Evolutionary conservation across 106 monocot genomes (phyloP), one percentile per base, ranked within the genome.

Genomic region (Cymbidium sinense): DNA sequence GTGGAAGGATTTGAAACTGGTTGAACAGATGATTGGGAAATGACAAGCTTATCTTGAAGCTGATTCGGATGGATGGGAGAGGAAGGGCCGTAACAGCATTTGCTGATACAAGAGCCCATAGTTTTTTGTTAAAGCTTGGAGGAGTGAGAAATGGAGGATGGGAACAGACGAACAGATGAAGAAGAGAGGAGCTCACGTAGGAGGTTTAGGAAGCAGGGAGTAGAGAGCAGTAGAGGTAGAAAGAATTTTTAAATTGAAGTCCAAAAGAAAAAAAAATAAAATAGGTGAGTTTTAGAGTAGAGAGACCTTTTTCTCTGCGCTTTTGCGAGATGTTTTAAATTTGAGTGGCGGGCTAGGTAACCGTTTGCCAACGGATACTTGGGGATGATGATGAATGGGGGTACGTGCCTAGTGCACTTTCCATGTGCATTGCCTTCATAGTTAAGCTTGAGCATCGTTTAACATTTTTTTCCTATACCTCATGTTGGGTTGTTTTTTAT

Each of bases 41-140:
- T 70, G 74, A 81, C 77, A 27, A 75, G 80, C 74, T 80, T 81
- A 28, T 86, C 86, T 70, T 75, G 80, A 19, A 80, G 77, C 28
- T 35, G 71, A 36, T 25, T 33, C 3, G 82, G 65, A 43, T 47
- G 52, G 10, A 17, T 52, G 36, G 13, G 20, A 52, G 36, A 35
- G 28, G 70, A 19, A 31, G 73, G 33, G 34, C 64, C 43, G 73
- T 50, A 25, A 18, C 71, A 75, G 83, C 83, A 83, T 74, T 78
- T 85, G 81, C 88, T 88, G 13, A 78, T 54, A 80, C 85, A 88
- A 77, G 78, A 67, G 29, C 88, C 88, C 88, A 88, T 88, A 37
- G 71, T 29, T 33, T 7, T 34, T 50, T 1, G 39, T 75, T 29
- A 5, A 34, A 1, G 6, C 50, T 27, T 2, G 28, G 39, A 3